Percentiles rank a stretch among this genome's conserved stretches.
Conservation (phyloP, 108 stramenopile species). For the Nitzschia sp. region DNA sequence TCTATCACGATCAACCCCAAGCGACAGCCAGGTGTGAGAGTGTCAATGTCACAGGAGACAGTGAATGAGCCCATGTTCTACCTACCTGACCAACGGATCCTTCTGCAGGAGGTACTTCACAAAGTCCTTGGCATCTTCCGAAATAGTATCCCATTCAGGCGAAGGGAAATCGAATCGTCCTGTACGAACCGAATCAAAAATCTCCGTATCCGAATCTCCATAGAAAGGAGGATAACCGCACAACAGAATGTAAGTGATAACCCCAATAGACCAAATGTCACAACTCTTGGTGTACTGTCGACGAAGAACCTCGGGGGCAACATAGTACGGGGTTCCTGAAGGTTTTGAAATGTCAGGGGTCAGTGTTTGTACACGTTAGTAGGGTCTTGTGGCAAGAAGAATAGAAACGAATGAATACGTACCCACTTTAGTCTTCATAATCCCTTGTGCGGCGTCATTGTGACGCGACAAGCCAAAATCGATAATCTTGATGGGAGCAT, state of each 20-base stretch:
- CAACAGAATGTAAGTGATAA: slow-evolving; percentile 91
- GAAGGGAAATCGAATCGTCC: slow-evolving; percentile 79
- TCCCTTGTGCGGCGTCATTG: slow-evolving; percentile 66
- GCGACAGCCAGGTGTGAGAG: background rate
- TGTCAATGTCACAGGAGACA: background rate
- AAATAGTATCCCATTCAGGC: slow-evolving; percentile 85
- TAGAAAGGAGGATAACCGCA: slow-evolving; percentile 98
- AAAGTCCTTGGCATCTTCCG: slow-evolving; percentile 69
- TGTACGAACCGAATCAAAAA: slow-evolving; percentile 66
- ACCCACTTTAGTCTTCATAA: slow-evolving; percentile 91
- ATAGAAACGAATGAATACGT: background rate
- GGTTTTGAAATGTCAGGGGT: background rate
- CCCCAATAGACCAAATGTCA: slow-evolving; percentile 96
- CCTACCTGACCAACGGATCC: slow-evolving; percentile 51
- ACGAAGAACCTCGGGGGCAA: slow-evolving; percentile 90
- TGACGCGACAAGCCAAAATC: slow-evolving; percentile 97
- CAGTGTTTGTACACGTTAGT: background rate
- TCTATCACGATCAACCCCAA: slow-evolving; percentile 25
- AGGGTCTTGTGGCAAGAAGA: background rate
- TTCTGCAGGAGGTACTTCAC: slow-evolving; percentile 60
- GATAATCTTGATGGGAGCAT: slow-evolving; percentile 92
- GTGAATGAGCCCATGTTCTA: background rate
- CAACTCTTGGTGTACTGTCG: slow-evolving; percentile 90
- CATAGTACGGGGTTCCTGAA: slow-evolving; percentile 80
- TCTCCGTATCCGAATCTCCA: slow-evolving; percentile 89